Percentiles rank a stretch among this genome's conserved stretches.
phyloP scores from a whole-genome alignment of 2,329 filamentous ascomycete genomes.

The Amauroascus niger region DNA sequence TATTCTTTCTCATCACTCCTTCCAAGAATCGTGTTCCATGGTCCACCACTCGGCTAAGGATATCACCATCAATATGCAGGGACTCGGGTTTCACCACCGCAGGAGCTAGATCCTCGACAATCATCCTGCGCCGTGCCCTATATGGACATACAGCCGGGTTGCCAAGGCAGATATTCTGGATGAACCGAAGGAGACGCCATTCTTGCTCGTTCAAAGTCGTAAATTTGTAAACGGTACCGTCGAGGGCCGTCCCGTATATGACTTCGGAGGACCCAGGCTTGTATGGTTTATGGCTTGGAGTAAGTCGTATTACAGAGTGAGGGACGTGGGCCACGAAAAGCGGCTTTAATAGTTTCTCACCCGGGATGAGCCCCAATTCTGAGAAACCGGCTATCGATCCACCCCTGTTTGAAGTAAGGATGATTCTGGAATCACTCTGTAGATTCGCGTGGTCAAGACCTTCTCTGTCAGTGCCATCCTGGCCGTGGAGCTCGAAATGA shows the following conservation, averaged over 20 bases:
- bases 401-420: conserved; percentile 44
- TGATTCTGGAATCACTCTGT: conserved; percentile 35
- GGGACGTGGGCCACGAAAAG: conserved; percentile 28
- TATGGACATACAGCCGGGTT: conserved; percentile 45
- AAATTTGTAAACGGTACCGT: conserved; percentile 62
- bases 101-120: conserved; percentile 32
- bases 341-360: conserved; percentile 27
- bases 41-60: conserved; percentile 48
- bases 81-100: conserved; percentile 35
- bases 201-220: conserved; percentile 52
- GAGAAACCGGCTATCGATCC: conserved; percentile 41
- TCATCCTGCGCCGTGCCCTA: conserved; percentile 25
- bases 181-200: conserved; percentile 59
- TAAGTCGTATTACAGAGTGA: conserved; percentile 28
- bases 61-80: conserved; percentile 60
- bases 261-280: conserved; percentile 31
- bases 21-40: conserved; percentile 29
- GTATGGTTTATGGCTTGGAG: conserved; percentile 8
- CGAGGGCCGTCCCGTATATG: conserved; percentile 56
- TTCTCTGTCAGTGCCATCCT: conserved; percentile 27
- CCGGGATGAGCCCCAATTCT: conserved; percentile 19
- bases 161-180: conserved; percentile 57
- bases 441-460: conserved; percentile 33
- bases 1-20: conserved; percentile 23
- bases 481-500: conserved; percentile 27